A percentile compares a stretch with the other conserved stretches of the same genome.
Conservation (phyloP, 2,329 filamentous ascomycete species). For the Cladosporium sphaerospermum region DNA sequence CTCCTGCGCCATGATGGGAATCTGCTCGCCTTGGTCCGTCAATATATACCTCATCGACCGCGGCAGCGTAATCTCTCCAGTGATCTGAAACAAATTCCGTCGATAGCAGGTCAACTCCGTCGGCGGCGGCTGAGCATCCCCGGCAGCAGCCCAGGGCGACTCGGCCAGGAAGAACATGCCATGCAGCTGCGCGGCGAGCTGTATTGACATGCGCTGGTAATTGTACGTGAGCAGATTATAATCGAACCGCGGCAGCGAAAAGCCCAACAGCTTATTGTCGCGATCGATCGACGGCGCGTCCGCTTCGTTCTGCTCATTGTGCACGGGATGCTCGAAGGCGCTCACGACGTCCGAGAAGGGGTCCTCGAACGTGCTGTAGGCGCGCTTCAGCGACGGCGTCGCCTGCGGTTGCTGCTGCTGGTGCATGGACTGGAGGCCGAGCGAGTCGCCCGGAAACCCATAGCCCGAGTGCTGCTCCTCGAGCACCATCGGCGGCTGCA, state of each 20-base stretch:
- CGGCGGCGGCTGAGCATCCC: conserved; percentile 53
- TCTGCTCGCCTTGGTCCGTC: conserved; percentile 75
- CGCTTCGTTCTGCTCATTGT: conserved; percentile 30
- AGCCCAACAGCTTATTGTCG: conserved; percentile 53
- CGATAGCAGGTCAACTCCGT: conserved; percentile 93
- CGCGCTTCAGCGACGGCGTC: conserved; percentile 26
- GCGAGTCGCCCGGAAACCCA: conserved; percentile 40
- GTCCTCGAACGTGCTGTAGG: conserved; percentile 40
- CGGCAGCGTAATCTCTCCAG: conserved; percentile 77
- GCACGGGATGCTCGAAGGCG: conserved; percentile 40
- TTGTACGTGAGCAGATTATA: conserved; percentile 61
- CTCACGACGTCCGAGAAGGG: conserved; percentile 47
- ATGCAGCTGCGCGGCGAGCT: conserved; percentile 70
- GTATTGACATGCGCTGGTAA: conserved; percentile 57
- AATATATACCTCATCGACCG: conserved; percentile 72
- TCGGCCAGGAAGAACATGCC: conserved; percentile 87
- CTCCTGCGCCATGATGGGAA: conserved; percentile 76
- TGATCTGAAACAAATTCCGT: conserved; percentile 92
- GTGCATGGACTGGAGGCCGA: conserved; percentile 3
- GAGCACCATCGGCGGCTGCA: conserved; percentile 45
- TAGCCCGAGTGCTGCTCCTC: conserved; percentile 53
- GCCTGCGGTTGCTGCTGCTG: conserved; percentile 5
- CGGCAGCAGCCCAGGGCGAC: conserved; percentile 59
- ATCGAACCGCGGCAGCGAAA: conserved; percentile 43
- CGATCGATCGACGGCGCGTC: conserved; percentile 56